Evolutionary conservation across 371 early-diverging fungal genomes (phyloP).

Genomic region (Entomophthora muscae): DNA sequence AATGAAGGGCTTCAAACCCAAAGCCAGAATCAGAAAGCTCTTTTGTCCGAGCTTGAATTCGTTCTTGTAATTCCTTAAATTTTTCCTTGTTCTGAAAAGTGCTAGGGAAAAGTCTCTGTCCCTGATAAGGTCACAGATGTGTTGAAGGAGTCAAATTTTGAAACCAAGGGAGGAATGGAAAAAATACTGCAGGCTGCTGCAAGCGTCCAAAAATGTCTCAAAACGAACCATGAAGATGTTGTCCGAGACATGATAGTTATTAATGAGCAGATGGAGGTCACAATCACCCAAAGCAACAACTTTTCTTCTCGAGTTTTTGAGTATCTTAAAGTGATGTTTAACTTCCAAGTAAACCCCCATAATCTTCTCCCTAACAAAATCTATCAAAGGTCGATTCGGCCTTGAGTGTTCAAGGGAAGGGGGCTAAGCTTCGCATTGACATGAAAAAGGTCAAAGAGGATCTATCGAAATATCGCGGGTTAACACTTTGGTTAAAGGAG

Average conservation of each 20-base stretch:
- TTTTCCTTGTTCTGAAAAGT: too few species aligned
- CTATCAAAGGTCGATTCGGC: slow-evolving; percentile 29
- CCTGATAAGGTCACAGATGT: slow-evolving; percentile 48
- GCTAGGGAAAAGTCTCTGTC: slow-evolving; percentile 29
- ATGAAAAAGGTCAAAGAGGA: slow-evolving; percentile 54
- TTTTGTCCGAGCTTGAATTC: slow-evolving; percentile 64
- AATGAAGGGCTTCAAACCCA: slow-evolving; percentile 80
- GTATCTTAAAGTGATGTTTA: slow-evolving; percentile 46
- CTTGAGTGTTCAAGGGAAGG: slow-evolving; percentile 27
- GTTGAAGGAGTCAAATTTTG: slow-evolving; percentile 66
- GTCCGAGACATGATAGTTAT: slow-evolving; percentile 41
- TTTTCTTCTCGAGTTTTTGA: slow-evolving; percentile 36
- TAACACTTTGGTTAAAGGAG: slow-evolving; percentile 81
- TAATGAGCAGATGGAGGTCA: slow-evolving; percentile 57
- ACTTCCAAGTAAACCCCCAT: slow-evolving; percentile 23
- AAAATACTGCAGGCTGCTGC: slow-evolving; percentile 63
- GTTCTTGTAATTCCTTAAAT: slow-evolving; percentile 31
- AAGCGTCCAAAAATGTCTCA: slow-evolving; percentile 56
- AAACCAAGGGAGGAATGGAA: slow-evolving; percentile 53
- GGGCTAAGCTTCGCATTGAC: slow-evolving; percentile 25
- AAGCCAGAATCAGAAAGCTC: slow-evolving; percentile 61
- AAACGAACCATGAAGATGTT: slow-evolving; percentile 48
- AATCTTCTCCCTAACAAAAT: slow-evolving; percentile 4
- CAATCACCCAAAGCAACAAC: slow-evolving; percentile 50
- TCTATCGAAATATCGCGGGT: slow-evolving; percentile 61